These are phyloP conservation scores for Penicillium brasilianum DNA, from an alignment of 2,329 filamentous ascomycete species.

Conservation along the genomic window DNA sequence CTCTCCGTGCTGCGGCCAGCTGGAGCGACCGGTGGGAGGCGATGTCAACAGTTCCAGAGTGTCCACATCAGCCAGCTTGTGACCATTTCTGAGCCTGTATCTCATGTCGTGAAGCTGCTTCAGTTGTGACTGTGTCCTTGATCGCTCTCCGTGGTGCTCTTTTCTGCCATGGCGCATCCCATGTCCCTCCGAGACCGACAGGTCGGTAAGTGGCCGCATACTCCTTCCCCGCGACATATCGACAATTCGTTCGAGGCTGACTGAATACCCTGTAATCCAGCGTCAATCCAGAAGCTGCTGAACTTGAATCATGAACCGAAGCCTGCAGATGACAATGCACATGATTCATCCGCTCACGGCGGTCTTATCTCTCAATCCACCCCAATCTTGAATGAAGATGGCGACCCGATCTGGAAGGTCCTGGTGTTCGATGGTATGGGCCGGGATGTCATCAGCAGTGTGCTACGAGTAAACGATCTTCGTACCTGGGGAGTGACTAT, in stretches of 20 bases:
- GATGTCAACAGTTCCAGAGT: conserved; percentile 23
- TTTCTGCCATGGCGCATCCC: conserved; percentile 58
- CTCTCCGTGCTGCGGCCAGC: conserved; percentile 34
- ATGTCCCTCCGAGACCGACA: conserved; percentile 72
- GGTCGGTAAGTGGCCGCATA: conserved; percentile 61
- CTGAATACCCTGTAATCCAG: conserved; percentile 52
- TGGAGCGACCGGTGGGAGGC: conserved; percentile 29
- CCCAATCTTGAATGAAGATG: conserved; percentile 83
- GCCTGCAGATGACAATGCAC: conserved; percentile 59
- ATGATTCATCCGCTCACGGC: conserved; percentile 66
- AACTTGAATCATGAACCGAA: conserved; percentile 81
- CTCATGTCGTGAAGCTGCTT: conserved; percentile 30
- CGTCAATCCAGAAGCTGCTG: conserved; percentile 91
- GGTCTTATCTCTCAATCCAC: conserved; percentile 68
- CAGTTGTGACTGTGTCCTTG: conserved; percentile 18
- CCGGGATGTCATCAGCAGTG: conserved; percentile 94
- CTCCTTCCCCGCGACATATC: conserved; percentile 4
- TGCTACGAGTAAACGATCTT: conserved; percentile 90
- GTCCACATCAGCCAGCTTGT: neutral
- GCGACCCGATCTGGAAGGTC: conserved; percentile 96
- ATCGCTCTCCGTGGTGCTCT: conserved; percentile 21
- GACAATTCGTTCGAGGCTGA: conserved; percentile 16
- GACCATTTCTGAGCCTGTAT: neutral
- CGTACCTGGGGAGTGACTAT: conserved; percentile 94
- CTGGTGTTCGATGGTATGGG: conserved; percentile 92